phyloP scores from a whole-genome alignment of 176 grass and related monocot genomes.

The Cenchrus fungigraminus region DNA sequence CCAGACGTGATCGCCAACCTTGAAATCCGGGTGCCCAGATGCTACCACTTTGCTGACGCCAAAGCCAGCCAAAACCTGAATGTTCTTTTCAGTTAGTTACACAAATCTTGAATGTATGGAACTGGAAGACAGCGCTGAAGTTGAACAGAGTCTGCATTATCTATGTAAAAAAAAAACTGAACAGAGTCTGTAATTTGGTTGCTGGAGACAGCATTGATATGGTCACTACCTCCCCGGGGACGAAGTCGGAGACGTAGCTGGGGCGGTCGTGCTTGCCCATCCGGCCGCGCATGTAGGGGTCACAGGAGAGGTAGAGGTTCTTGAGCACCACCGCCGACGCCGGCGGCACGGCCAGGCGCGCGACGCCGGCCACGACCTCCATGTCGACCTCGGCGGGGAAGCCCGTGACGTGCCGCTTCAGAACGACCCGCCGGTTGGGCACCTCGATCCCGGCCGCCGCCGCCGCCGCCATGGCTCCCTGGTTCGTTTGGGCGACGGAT shows the following conservation, averaged over 20 bases:
- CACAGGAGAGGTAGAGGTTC: constrained; percentile 75
- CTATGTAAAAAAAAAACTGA: neutral
- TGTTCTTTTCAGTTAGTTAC: no score
- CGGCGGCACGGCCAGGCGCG: neutral
- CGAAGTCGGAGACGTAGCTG: constrained; percentile 36
- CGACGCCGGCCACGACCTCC: constrained; percentile 22
- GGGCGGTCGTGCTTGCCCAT: constrained; percentile 49
- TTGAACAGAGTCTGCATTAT: neutral
- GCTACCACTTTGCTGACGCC: constrained; percentile 71
- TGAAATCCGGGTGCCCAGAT: constrained; percentile 54
- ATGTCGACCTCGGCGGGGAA: constrained; percentile 47
- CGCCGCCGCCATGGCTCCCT: neutral
- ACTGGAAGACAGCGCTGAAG: neutral
- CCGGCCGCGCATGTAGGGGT: constrained; percentile 63
- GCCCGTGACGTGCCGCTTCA: constrained; percentile 57
- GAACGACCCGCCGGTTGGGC: constrained; percentile 42
- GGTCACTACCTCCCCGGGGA: constrained; percentile 20
- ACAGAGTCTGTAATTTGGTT: neutral
- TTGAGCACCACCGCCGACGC: constrained; percentile 46
- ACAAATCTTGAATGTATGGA: no score
- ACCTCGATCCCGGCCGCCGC: constrained; percentile 17
- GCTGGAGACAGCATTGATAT: neutral
- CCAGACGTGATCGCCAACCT: constrained; percentile 48
- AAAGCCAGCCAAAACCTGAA: neutral
- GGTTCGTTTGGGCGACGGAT: neutral